Conservation (phyloP, 805 yeast species). For the Candida mattraensis region DNA sequence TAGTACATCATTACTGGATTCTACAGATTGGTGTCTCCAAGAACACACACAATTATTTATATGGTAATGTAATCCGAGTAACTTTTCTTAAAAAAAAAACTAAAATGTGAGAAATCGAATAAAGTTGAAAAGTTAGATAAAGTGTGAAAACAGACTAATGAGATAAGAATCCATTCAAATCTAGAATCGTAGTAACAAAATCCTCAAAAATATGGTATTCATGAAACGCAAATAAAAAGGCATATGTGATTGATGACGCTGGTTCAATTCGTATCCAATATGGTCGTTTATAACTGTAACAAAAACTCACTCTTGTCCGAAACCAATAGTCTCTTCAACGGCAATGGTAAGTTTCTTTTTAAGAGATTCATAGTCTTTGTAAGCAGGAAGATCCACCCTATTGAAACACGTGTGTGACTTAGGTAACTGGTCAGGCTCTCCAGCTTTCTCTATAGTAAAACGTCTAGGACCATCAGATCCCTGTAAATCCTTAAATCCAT, state of each 20-base stretch:
- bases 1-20: conserved; percentile 32
- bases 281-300: too few relatives aligned
- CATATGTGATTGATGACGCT: too few relatives aligned
- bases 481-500: conserved; percentile 97
- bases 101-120: too few relatives aligned
- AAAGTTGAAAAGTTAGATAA: too few relatives aligned
- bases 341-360: conserved; percentile 92
- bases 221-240: background rate
- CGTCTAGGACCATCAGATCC: conserved; percentile 99
- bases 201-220: background rate
- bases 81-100: too few relatives aligned
- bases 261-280: too few relatives aligned
- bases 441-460: conserved; percentile 97
- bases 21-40: conserved; percentile 36
- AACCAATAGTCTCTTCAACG: conserved; percentile 98
- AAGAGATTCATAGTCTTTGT: conserved; percentile 77
- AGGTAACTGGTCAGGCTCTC: conserved; percentile 89
- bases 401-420: conserved; percentile 98
- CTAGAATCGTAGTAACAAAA: too few relatives aligned
- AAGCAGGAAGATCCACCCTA: conserved; percentile 97
- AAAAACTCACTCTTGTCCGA: conserved; percentile 83
- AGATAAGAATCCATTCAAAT: conserved; percentile 1
- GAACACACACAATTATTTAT: conserved; percentile 30
- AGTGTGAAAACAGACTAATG: background rate
- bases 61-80: background rate